Conservation (phyloP, 331 rosid genomes). For the Rhamnella rubrinervis region DNA sequence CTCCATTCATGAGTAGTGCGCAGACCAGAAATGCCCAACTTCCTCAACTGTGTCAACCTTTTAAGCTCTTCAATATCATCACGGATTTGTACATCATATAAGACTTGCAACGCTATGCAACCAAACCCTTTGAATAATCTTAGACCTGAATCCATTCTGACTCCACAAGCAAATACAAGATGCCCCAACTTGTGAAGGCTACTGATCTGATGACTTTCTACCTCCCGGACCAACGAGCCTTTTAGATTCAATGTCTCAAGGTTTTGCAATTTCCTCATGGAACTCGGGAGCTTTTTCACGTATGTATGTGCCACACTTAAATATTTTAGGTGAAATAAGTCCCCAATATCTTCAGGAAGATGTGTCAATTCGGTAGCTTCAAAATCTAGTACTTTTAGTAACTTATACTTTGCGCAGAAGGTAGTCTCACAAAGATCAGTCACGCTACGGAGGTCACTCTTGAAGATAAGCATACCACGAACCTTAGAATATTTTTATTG, state of each 20-base stretch:
- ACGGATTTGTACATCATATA: background rate
- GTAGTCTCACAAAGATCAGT: background rate
- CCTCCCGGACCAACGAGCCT: background rate
- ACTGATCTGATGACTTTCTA: slow-evolving; percentile 14
- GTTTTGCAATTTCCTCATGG: slow-evolving; percentile 17
- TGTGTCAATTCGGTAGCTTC: background rate
- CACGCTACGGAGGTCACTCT: background rate
- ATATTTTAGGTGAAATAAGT: slow-evolving; percentile 11
- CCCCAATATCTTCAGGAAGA: background rate
- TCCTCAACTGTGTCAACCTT: slow-evolving; percentile 17
- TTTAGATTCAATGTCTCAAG: slow-evolving; percentile 32
- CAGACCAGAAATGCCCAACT: background rate
- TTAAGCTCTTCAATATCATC: slow-evolving; percentile 4
- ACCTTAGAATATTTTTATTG: too few species aligned
- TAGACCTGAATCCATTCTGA: background rate
- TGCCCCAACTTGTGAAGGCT: slow-evolving; percentile 28
- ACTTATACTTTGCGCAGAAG: background rate
- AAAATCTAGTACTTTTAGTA: slow-evolving; percentile 25
- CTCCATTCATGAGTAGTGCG: background rate
- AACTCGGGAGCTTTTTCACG: slow-evolving; percentile 13
- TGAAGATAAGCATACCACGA: too few species aligned
- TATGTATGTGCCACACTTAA: slow-evolving; percentile 3
- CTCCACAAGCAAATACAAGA: background rate
- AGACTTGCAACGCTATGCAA: slow-evolving; percentile 11
- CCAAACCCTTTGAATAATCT: slow-evolving; percentile 16